These are phyloP conservation scores for Fusarium ramigenum DNA, from an alignment of 2,329 filamentous ascomycete genomes.

Conservation along the genomic window DNA sequence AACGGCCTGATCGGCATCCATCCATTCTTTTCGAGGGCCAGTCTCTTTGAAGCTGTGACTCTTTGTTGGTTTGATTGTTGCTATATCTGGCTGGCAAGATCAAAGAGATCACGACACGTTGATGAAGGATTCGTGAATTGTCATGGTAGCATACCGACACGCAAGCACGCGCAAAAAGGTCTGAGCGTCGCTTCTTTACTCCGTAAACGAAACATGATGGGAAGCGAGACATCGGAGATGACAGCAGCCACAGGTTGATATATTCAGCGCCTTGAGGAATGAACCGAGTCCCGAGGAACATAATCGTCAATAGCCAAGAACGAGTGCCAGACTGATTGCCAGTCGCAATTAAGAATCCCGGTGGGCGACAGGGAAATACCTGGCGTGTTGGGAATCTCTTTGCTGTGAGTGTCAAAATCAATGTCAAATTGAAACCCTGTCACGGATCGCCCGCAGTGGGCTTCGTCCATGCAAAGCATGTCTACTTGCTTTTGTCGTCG, in stretches of 20 bases:
- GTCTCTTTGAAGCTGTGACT: constrained; percentile 22
- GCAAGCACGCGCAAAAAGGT: not conserved
- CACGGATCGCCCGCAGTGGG: constrained; percentile 24
- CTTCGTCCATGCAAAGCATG: constrained; percentile 35
- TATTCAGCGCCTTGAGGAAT: constrained; percentile 15
- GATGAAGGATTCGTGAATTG: constrained; percentile 17
- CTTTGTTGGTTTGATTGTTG: constrained; percentile 17
- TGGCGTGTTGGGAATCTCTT: not conserved
- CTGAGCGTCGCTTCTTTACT: constrained; percentile 1
- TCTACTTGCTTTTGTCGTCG: constrained; percentile 30
- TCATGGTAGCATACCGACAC: not conserved
- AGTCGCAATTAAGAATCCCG: constrained; percentile 27
- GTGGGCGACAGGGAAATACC: constrained; percentile 13
- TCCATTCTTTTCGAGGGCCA: constrained; percentile 18
- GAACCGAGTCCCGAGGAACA: constrained; percentile 14
- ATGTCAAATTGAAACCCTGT: constrained; percentile 25
- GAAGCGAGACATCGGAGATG: constrained; percentile 32
- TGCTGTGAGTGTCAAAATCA: constrained; percentile 1
- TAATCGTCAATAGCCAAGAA: constrained; percentile 24
- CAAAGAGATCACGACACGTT: constrained; percentile 25
- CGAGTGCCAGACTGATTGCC: not conserved
- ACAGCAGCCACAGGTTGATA: constrained; percentile 7
- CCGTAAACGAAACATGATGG: constrained; percentile 29
- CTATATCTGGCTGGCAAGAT: constrained; percentile 13
- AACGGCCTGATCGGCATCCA: constrained; percentile 40